phyloP scores from a whole-genome alignment of 2,329 filamentous ascomycete species.

The Stemphylium lycopersici region DNA sequence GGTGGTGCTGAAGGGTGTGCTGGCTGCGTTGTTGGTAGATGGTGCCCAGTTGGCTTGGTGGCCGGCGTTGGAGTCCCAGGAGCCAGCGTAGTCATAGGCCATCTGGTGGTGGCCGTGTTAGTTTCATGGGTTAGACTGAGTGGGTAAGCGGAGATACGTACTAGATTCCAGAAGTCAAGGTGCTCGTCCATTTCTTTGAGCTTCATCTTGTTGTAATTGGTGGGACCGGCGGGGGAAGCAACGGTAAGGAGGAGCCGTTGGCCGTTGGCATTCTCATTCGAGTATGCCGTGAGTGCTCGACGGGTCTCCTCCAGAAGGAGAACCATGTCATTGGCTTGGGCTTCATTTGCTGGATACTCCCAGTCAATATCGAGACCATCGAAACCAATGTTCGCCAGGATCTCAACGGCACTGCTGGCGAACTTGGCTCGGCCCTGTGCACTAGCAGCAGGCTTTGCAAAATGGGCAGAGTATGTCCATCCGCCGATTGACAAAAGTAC shows the following conservation, averaged over 20 bases:
- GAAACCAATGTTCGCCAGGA: conserved; percentile 45
- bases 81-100: conserved; percentile 76
- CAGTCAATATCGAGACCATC: conserved; percentile 49
- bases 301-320: conserved; percentile 39
- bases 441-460: conserved; percentile 41
- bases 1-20: conserved; percentile 44
- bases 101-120: conserved; percentile 54
- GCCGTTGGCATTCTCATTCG: conserved; percentile 45
- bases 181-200: conserved; percentile 54
- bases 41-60: conserved; percentile 42
- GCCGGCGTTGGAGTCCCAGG: conserved; percentile 42
- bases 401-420: conserved; percentile 41
- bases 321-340: conserved; percentile 44
- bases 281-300: conserved; percentile 51
- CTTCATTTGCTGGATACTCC: conserved; percentile 43
- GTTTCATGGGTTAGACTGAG: not conserved
- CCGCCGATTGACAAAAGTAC: conserved; percentile 48
- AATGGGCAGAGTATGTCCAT: conserved; percentile 49
- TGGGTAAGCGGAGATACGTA: not conserved
- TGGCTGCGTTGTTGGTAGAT: conserved; percentile 32
- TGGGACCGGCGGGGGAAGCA: conserved; percentile 53
- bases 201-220: conserved; percentile 53
- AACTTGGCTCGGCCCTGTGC: conserved; percentile 39
- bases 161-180: conserved; percentile 62
- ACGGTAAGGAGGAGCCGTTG: conserved; percentile 55